phyloP scores from a whole-genome alignment of 2,329 filamentous ascomycete species.

The Aspergillus arachidicola region DNA sequence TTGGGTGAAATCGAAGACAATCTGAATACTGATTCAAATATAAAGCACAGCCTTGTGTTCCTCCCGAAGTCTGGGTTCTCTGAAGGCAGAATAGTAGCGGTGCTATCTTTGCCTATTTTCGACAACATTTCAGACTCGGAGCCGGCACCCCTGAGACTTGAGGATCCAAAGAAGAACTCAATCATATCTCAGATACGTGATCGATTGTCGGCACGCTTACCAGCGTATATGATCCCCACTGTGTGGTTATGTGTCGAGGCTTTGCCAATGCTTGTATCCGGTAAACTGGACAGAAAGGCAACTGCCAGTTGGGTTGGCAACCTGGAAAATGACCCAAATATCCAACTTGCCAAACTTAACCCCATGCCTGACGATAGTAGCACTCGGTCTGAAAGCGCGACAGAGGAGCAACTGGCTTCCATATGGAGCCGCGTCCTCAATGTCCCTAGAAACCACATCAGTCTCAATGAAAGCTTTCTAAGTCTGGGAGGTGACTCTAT shows the following conservation, averaged over 20 bases:
- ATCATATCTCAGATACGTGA: constrained; percentile 32
- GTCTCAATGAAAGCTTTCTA: constrained; percentile 44
- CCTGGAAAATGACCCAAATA: constrained; percentile 31
- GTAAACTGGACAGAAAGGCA: constrained; percentile 49
- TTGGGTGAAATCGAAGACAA: constrained; percentile 55
- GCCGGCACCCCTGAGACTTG: constrained; percentile 28
- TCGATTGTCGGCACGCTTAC: constrained; percentile 36
- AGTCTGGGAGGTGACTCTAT: constrained; percentile 53
- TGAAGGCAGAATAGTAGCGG: constrained; percentile 34
- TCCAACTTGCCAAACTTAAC: constrained; percentile 8
- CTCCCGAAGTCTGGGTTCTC: constrained; percentile 40
- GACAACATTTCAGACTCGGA: constrained; percentile 22
- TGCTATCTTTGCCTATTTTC: constrained; percentile 32
- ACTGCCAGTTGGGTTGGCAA: constrained; percentile 37
- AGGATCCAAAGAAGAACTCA: constrained; percentile 21
- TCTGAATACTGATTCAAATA: constrained; percentile 29
- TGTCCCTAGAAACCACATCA: constrained; percentile 36
- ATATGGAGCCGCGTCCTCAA: constrained; percentile 46
- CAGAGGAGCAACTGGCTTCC: constrained; percentile 33
- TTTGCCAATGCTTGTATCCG: constrained; percentile 48
- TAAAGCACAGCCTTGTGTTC: constrained; percentile 40
- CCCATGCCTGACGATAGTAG: constrained; percentile 1
- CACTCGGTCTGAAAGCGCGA: constrained; percentile 25
- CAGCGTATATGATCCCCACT: constrained; percentile 52
- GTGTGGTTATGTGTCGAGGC: constrained; percentile 49